Evolutionary conservation across 352 stramenopile species (phyloP).

Genomic region (Globisporangium megalacanthum): DNA sequence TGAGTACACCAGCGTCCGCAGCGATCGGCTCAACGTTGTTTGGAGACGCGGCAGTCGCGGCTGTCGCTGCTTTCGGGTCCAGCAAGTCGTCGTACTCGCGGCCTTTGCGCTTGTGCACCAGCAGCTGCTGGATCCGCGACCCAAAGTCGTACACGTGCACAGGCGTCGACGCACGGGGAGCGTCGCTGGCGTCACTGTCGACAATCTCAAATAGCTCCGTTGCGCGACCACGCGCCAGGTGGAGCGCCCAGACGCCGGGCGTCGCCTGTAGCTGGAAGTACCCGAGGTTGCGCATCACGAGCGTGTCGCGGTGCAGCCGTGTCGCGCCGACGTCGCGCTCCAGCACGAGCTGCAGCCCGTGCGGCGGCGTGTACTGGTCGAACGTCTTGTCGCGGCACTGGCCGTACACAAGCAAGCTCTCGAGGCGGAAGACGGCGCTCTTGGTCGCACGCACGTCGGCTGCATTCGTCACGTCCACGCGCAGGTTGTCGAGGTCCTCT

Average conservation of each 20-base stretch:
- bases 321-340: slow-evolving; percentile 56
- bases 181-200: slow-evolving; percentile 33
- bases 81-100: slow-evolving; percentile 77
- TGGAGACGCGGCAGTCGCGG: background rate
- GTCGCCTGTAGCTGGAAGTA: slow-evolving; percentile 99
- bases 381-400: slow-evolving; percentile 86
- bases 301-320: slow-evolving; percentile 87
- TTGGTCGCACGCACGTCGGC: slow-evolving; percentile 53
- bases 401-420: slow-evolving; percentile 87
- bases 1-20: slow-evolving; percentile 42
- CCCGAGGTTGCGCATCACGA: slow-evolving; percentile 99
- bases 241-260: slow-evolving; percentile 92
- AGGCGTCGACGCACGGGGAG: slow-evolving; percentile 23
- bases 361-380: slow-evolving; percentile 74
- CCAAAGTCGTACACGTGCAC: slow-evolving; percentile 85
- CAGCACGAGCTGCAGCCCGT: slow-evolving; percentile 90
- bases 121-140: slow-evolving; percentile 79
- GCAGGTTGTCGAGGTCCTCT: slow-evolving; percentile 92
- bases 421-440: slow-evolving; percentile 79
- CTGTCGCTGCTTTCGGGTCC: slow-evolving; percentile 12
- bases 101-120: slow-evolving; percentile 90
- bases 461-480: slow-evolving; percentile 53
- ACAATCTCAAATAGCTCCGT: slow-evolving; percentile 80
- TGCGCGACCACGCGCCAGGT: slow-evolving; percentile 79
- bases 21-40: slow-evolving; percentile 30